Base-by-base conservation (phyloP, 306 rosid species). In the Cicer arietinum region DNA sequence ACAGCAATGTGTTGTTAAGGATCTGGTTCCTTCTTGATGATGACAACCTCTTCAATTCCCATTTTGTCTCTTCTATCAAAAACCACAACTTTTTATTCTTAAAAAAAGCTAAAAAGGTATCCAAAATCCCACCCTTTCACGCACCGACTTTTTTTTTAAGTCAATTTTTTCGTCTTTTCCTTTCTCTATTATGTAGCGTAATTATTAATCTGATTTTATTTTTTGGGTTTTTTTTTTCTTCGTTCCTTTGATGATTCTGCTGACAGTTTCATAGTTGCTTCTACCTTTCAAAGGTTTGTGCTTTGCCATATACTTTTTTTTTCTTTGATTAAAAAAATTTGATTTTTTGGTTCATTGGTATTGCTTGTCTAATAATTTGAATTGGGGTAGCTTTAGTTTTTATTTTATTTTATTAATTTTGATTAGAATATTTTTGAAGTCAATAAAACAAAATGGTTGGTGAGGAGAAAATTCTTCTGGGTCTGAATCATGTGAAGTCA, bases 121-220 rank as follows among this genome's bases (percentile, higher is more conserved):
- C 30, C 25, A 37, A 59, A 59, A 66, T 66, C 35, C 51, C 61
- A 53, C 18, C 14, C 41, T 54, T 54, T 45, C 52, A 48, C 63
- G 71, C 82, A 76, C 86, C 71, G 60, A 71, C 90, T 43, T n/a
- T 39, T 66, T 67, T 37, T 18, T 4, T 48, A 64, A 56, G 92
- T 88, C 93, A 82, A 82, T 58, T 25, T 81, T 84, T 81, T 77
- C 83, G 81, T 74, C 91, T 68, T 25, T 25, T 2, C 4, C 35
- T 25, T 0, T 25, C 4, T 59, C 65, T 54, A 47, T 42, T 45
- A 65, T 77, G 17, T 82, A 13, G 79, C 57, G 43, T 73, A 6
- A 66, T 68, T 65, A 3, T 71, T 58, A 50, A 37, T 65, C 77
- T 52, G 63, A 68, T 71, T 51, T 39, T 9, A 2, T 62, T 68